Evolutionary conservation across 345 rosid genomes (phyloP).

Genomic region (Populus nigra): DNA sequence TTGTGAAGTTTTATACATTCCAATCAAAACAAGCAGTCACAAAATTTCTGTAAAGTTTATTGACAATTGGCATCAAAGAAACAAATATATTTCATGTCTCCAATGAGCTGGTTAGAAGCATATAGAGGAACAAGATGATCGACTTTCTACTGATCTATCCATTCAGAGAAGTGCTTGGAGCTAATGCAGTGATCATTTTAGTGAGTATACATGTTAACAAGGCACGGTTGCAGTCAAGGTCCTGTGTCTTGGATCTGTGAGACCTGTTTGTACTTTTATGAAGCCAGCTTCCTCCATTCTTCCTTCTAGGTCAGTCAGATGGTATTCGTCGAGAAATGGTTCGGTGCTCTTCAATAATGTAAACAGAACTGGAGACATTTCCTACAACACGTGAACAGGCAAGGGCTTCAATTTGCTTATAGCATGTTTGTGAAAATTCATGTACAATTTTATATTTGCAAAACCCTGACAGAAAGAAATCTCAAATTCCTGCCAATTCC

Average conservation of each 20-base stretch:
- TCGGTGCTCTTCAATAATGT: constrained; percentile 60
- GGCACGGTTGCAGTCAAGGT: constrained; percentile 55
- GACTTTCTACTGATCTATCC: neutral
- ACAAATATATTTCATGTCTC: neutral
- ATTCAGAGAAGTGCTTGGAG: neutral
- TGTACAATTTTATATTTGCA: neutral
- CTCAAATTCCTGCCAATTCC: neutral
- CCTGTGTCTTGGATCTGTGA: constrained; percentile 55
- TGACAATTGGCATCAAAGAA: neutral
- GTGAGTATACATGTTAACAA: neutral
- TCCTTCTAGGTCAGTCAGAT: constrained; percentile 49
- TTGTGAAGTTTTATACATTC: no score
- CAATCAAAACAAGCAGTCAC: no score
- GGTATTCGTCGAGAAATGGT: constrained; percentile 55
- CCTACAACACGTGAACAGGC: constrained; percentile 25
- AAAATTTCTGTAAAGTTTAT: no score
- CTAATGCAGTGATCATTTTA: neutral
- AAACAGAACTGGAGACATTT: constrained; percentile 54
- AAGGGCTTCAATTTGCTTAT: neutral
- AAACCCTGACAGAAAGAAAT: neutral
- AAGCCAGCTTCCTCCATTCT: constrained; percentile 48
- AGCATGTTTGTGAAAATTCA: neutral
- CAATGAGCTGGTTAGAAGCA: neutral
- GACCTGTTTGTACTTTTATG: constrained; percentile 33
- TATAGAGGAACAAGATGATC: neutral